Evolutionary conservation across 768 basidiomycete species (phyloP).

Genomic region (Auricularia heimuer): DNA sequence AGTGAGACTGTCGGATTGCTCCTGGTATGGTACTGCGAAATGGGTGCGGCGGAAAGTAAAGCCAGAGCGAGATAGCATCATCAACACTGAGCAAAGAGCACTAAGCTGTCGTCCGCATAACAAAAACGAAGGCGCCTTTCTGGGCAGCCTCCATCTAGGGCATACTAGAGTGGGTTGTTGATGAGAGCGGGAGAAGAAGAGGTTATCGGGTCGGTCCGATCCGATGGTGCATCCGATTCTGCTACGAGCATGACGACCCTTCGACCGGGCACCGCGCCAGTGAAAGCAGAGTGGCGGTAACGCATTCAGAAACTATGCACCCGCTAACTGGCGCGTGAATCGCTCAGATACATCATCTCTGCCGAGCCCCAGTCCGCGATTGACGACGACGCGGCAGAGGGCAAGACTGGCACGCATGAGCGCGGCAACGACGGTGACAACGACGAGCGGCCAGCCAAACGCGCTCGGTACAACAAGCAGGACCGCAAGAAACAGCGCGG

Average conservation of each 20-base stretch:
- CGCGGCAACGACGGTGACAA: conserved; percentile 12
- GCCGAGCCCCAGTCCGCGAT: conserved; percentile 18
- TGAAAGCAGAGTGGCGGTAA: conserved; percentile 41
- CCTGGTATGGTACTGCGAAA: no score
- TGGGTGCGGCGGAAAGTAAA: no score
- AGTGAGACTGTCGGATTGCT: no score
- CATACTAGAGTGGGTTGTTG: no score
- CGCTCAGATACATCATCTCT: conserved; percentile 31
- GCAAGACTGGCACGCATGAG: conserved; percentile 29
- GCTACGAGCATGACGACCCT: neutral
- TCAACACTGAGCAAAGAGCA: no score
- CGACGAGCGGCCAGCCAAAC: conserved; percentile 17
- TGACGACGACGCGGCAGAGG: conserved; percentile 61
- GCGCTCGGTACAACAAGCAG: conserved; percentile 40
- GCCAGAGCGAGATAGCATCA: no score
- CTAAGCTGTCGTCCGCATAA: no score
- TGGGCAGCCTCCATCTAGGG: no score
- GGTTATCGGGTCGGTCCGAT: neutral
- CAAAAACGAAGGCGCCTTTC: no score
- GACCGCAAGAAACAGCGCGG: conserved; percentile 68
- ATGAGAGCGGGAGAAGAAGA: no score
- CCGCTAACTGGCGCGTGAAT: conserved; percentile 1
- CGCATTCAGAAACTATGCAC: neutral
- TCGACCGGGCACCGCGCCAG: conserved; percentile 39
- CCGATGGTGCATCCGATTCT: neutral